Percentiles rank a stretch among this genome's conserved stretches.
These are phyloP conservation scores for Davidsoniella eucalypti DNA, from an alignment of 2,329 filamentous ascomycete species.

Conservation along the genomic window DNA sequence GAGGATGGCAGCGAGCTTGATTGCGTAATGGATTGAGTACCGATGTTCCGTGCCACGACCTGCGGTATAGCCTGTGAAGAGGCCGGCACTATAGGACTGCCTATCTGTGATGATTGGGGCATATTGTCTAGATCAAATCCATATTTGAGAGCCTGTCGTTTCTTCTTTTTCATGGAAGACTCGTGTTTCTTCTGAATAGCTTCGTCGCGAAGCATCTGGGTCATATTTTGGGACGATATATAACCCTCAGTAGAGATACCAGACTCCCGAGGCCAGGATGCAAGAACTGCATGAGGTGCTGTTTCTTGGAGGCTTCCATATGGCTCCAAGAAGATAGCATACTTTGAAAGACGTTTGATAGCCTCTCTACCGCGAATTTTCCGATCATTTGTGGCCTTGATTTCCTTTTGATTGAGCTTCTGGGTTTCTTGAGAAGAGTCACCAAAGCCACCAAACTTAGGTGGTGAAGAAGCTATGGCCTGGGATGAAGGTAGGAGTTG, in stretches of 20 bases:
- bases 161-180: conserved; percentile 9
- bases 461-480: neutral
- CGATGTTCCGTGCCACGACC: neutral
- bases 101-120: conserved; percentile 5
- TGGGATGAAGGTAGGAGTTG: neutral
- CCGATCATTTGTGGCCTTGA: neutral
- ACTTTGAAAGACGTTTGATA: conserved; percentile 21
- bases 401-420: neutral
- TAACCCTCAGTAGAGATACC: conserved; percentile 22
- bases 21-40: neutral
- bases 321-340: conserved; percentile 19
- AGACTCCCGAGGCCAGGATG: conserved; percentile 25
- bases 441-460: neutral
- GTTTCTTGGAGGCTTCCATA: conserved; percentile 17
- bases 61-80: conserved; percentile 19
- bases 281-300: conserved; percentile 18
- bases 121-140: conserved; percentile 3
- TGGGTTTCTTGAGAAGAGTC: neutral
- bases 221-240: conserved; percentile 17
- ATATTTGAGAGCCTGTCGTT: conserved; percentile 8
- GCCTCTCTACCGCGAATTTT: conserved; percentile 16
- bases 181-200: conserved; percentile 8
- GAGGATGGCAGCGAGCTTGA: conserved; percentile 6
- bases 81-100: conserved; percentile 16
- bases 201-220: conserved; percentile 3